Evolutionary conservation across 306 rosid species (phyloP).

Genomic region (Inga leiocalycina): DNA sequence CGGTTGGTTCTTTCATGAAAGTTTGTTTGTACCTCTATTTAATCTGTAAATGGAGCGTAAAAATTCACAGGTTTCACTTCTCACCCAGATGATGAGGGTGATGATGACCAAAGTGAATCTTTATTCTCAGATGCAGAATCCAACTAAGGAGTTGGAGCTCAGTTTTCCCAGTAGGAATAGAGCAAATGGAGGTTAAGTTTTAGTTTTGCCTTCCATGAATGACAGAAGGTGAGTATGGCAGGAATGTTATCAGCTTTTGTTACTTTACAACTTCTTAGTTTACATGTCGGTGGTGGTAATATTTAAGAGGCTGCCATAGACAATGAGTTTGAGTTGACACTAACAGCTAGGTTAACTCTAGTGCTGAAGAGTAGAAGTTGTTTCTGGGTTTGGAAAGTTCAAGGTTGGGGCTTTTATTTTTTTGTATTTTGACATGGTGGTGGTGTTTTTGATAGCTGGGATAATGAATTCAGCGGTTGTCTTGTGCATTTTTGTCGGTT

Average conservation of each 20-base stretch:
- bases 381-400: constrained; percentile 42
- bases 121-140: constrained; percentile 91
- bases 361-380: constrained; percentile 32
- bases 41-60: constrained; percentile 97
- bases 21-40: constrained; percentile 68
- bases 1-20: constrained; percentile 49
- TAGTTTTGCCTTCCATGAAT: constrained; percentile 74
- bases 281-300: constrained; percentile 49
- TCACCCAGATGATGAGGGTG: neutral
- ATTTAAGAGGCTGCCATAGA: constrained; percentile 53
- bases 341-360: constrained; percentile 41
- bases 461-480: constrained; percentile 38
- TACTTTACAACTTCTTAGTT: constrained; percentile 39
- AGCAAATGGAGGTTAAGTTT: constrained; percentile 88
- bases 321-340: constrained; percentile 46
- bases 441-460: constrained; percentile 43
- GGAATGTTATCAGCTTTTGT: constrained; percentile 46
- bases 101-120: constrained; percentile 56
- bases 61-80: constrained; percentile 62
- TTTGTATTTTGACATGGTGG: neutral
- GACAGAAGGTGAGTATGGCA: constrained; percentile 59
- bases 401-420: constrained; percentile 27
- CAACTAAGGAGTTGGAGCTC: constrained; percentile 93
- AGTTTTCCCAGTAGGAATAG: constrained; percentile 76
- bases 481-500: constrained; percentile 39